Evolutionary conservation across 2,329 filamentous ascomycete species (phyloP), one percentile per base, ranked within the genome.

Genomic region (Aspergillus glaucus): DNA sequence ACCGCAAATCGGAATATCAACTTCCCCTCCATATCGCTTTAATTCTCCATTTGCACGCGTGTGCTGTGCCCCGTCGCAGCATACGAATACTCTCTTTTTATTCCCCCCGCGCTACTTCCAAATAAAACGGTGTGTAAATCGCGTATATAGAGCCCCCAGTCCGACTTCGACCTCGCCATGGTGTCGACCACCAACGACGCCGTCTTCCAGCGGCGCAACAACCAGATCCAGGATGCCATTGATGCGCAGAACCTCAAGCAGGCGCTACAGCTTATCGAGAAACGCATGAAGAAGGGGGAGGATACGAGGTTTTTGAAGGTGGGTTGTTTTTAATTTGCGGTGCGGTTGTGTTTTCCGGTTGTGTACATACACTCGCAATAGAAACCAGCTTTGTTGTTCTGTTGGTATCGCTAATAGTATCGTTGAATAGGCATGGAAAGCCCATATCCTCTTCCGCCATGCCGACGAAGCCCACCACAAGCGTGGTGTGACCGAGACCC

Each of bases 221-320:
- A 74, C 51, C 72, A 74, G 52, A 73, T 76, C 44, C 70, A 75
- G 59, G 74, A 75, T 66, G 73, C 72, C 47, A 68, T 75, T 62
- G 68, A 75, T 50, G 67, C 62, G 40, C 68, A 68, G 50, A 76
- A 76, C 53, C 62, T 74, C 57, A 76, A 76, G 55, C 73, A 75
- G 56, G 75, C 74, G 6, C 54, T 77, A 47, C 72, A 76, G 57
- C 60, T 76, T 17, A 74, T 74, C 46, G 73, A 76, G 50, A 77
- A 76, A 54, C 75, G 75, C 46, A 72, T 76, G 55, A 79, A 82
- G 65, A 83, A 83, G 57, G 72, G 72, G 30, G 73, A 76, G 54
- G 65, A 73, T 48, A 71, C 70, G 4, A 58, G 63, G 3, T 72
- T 72, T 50, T 50, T 74, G 28, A 68, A 60, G 55, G 71, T 70